Evolutionary conservation across 2,329 filamentous ascomycete species (phyloP), one percentile per base, ranked within the genome.

Genomic region (Fusarium buharicum): DNA sequence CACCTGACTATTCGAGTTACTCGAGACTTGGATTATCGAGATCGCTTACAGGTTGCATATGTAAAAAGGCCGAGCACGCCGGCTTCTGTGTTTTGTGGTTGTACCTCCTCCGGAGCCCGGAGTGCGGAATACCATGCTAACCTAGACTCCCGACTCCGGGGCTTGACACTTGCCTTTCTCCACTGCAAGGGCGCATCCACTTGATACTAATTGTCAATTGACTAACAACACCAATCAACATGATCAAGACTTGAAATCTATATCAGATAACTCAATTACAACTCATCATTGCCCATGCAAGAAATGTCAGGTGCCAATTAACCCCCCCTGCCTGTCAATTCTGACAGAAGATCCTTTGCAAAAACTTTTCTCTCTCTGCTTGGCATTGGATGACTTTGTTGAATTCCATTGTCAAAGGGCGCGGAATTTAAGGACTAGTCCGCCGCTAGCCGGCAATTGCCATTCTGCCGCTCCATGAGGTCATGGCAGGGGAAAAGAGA

Each of bases 371-470:
- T 20, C 18, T 37, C 28, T 56, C 22, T 10, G n/a, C 47, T 62
- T 58, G 59, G 59, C 53, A 28, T 45, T 11, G 16, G 24, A 18
- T 14, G 17, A 5, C 11, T 10, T 30, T 13, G 17, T 6, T 6
- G 13, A 13, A 14, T 34, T 38, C 50, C 22, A 27, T 27, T 28
- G 27, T 28, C 9, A 28, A 28, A 30, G 16, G 40, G 41, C 41
- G 67, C 67, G 67, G 67, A 70, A 70, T 68, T 68, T 11, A 30
- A 34, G 5, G 5, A 3, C 22, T 28, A 28, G 44, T 53, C 58
- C 58, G 47, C 64, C 64, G 68, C 48, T 70, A 70, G 64, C 68
- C 68, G 68, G 53, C 64, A 64, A 65, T 69, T 70, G 59, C 68
- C 68, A 51, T 62, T 53, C 38, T 30, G 37, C 55, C 18, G 45